Evolutionary conservation across 2,329 filamentous ascomycete species (phyloP).

Genomic region (Aspergillus floridensis): DNA sequence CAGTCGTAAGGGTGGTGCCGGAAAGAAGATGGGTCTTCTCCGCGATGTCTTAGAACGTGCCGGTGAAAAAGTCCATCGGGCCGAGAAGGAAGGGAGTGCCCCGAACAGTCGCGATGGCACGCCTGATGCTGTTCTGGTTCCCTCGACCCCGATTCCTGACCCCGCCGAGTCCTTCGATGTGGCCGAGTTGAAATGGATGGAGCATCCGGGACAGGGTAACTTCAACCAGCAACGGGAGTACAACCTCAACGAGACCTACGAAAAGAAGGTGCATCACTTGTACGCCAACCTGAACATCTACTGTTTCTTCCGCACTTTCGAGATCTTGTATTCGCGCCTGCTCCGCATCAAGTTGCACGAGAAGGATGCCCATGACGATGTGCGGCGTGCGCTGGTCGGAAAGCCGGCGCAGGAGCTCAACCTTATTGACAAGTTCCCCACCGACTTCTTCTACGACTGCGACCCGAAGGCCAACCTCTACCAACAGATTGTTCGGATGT

Average conservation of each 20-base stretch:
- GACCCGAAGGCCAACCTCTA: slow-evolving; percentile 71
- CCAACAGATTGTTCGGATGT: slow-evolving; percentile 76
- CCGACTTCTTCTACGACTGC: slow-evolving; percentile 71
- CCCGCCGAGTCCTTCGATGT: slow-evolving; percentile 54
- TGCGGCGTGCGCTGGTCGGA: slow-evolving; percentile 67
- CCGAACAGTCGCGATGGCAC: slow-evolving; percentile 83
- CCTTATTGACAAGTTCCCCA: slow-evolving; percentile 72
- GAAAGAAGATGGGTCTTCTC: slow-evolving; percentile 73
- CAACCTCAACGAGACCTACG: slow-evolving; percentile 74
- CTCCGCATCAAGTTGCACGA: slow-evolving; percentile 79
- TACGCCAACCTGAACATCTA: slow-evolving; percentile 90
- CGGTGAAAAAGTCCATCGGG: slow-evolving; percentile 66
- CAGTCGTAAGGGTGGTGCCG: slow-evolving; percentile 60
- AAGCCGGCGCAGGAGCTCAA: slow-evolving; percentile 83
- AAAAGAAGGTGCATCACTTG: slow-evolving; percentile 78
- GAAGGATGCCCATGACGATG: slow-evolving; percentile 68
- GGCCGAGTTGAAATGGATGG: slow-evolving; percentile 56
- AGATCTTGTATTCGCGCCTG: slow-evolving; percentile 83
- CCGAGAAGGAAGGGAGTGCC: slow-evolving; percentile 76
- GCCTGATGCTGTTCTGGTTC: slow-evolving; percentile 62
- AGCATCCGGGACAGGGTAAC: slow-evolving; percentile 57
- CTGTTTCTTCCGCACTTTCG: slow-evolving; percentile 91
- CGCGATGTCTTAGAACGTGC: slow-evolving; percentile 81
- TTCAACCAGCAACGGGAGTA: slow-evolving; percentile 63
- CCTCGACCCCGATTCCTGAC: slow-evolving; percentile 44